A percentile compares a stretch with the other conserved stretches of the same genome.
These are phyloP conservation scores for Basidioascus undulatus DNA, from an alignment of 768 basidiomycete genomes.

Conservation along the genomic window DNA sequence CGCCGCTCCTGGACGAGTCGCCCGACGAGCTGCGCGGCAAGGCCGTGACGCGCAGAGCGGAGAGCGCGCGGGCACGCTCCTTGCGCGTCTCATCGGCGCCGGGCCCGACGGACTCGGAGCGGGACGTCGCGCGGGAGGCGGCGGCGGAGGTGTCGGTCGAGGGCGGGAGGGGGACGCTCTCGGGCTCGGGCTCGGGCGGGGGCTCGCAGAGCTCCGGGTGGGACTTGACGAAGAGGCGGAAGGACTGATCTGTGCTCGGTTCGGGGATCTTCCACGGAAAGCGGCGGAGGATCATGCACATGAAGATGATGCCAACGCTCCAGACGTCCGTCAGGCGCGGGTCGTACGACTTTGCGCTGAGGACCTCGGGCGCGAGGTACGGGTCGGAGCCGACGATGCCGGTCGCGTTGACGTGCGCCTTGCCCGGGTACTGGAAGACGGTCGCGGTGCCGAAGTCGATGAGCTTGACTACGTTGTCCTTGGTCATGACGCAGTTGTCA, in stretches of 20 bases:
- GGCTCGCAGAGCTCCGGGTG: conserved; percentile 61
- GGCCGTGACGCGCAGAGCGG: too few species aligned
- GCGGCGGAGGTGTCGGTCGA: conserved; percentile 9
- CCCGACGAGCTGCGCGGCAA: too few species aligned
- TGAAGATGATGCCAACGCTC: conserved; percentile 93
- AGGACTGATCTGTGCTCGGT: conserved; percentile 71
- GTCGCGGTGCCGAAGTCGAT: conserved; percentile 99
- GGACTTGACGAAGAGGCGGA: conserved; percentile 70
- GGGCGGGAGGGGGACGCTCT: conserved; percentile 14
- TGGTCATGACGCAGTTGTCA: conserved; percentile 99
- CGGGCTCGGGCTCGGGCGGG: too few species aligned
- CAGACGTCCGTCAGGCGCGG: conserved; percentile 96
- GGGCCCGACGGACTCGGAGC: conserved; percentile 9
- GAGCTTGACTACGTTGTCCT: conserved; percentile 78
- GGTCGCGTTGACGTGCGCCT: conserved; percentile 45
- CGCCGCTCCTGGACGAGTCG: too few species aligned
- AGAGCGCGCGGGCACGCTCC: not conserved
- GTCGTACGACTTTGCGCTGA: conserved; percentile 57
- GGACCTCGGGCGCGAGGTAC: conserved; percentile 91
- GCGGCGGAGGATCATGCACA: conserved; percentile 91
- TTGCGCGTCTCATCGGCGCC: conserved; percentile 9
- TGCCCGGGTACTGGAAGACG: conserved; percentile 95
- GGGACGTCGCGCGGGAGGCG: conserved; percentile 13
- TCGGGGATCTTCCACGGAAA: conserved; percentile 99
- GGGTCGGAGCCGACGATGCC: conserved; percentile 95